phyloP scores from a whole-genome alignment of 2,329 filamentous ascomycete species.

The Fusarium sarcochroum region DNA sequence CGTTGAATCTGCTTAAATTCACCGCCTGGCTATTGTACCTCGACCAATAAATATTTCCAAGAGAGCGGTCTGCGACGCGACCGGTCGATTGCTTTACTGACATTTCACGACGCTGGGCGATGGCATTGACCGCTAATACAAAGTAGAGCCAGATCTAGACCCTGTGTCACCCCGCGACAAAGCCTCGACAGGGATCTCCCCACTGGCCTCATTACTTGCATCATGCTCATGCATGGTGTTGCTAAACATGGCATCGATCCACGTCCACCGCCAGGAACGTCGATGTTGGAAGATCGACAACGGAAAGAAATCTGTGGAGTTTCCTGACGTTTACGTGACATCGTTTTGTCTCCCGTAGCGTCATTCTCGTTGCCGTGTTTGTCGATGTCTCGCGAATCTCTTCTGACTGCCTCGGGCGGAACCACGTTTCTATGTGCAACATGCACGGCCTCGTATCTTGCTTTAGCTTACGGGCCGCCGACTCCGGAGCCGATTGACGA shows the following conservation, averaged over 20 bases:
- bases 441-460: conserved; percentile 21
- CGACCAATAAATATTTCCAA: conserved; percentile 8
- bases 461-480: conserved; percentile 7
- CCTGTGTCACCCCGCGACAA: conserved; percentile 25
- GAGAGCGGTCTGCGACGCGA: conserved; percentile 41
- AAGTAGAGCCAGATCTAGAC: conserved; percentile 1
- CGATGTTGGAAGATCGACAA: conserved; percentile 5
- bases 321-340: conserved; percentile 20
- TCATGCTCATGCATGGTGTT: conserved; percentile 30
- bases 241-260: conserved; percentile 42
- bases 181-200: conserved; percentile 37
- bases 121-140: conserved; percentile 40
- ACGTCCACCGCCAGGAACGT: conserved; percentile 14
- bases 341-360: conserved; percentile 8
- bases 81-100: conserved; percentile 28
- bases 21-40: conserved; percentile 4
- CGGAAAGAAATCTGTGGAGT: conserved; percentile 9
- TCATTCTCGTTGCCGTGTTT: conserved; percentile 10
- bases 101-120: conserved; percentile 21
- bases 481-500: conserved; percentile 30
- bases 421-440: conserved; percentile 17
- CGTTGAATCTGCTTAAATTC: conserved; percentile 4
- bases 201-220: conserved; percentile 36
- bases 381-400: conserved; percentile 3
- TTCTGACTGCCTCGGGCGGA: conserved; percentile 13